Percentiles rank a stretch among this genome's conserved stretches.
phyloP scores from a whole-genome alignment of 306 rosid species.

The Glycine soja region DNA sequence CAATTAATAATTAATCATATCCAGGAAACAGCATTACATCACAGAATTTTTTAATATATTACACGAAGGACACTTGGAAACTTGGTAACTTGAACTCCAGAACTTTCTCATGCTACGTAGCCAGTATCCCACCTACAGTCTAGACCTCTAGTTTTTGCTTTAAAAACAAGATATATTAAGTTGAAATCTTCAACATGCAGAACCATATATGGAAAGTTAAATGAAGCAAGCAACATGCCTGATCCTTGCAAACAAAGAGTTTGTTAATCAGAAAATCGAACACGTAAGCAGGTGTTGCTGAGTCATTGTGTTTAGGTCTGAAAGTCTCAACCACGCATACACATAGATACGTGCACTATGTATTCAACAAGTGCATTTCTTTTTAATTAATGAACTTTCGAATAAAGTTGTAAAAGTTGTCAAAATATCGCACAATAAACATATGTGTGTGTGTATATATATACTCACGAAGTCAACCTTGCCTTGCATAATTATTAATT shows the following conservation, averaged over 20 bases:
- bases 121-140: constrained; percentile 20
- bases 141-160: constrained; percentile 32
- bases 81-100: constrained; percentile 21
- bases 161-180: not conserved
- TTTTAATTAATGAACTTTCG: too few species aligned
- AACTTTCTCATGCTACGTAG: constrained; percentile 35
- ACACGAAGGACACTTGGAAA: constrained; percentile 28
- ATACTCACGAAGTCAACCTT: constrained; percentile 7
- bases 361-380: too few species aligned
- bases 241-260: not conserved
- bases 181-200: constrained; percentile 20
- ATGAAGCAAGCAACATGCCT: constrained; percentile 26
- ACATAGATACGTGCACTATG: not conserved
- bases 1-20: constrained; percentile 33
- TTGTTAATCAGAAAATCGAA: constrained; percentile 7
- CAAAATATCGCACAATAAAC: too few species aligned
- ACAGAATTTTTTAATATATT: constrained; percentile 25
- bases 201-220: constrained; percentile 4
- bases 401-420: too few species aligned
- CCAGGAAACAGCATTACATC: constrained; percentile 35
- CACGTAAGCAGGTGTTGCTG: constrained; percentile 11
- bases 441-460: not conserved
- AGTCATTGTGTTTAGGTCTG: constrained; percentile 8
- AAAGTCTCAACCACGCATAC: constrained; percentile 9
- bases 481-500: not conserved